Base-by-base conservation (phyloP, 108 stramenopile species). In the Nitzschia sp. region DNA sequence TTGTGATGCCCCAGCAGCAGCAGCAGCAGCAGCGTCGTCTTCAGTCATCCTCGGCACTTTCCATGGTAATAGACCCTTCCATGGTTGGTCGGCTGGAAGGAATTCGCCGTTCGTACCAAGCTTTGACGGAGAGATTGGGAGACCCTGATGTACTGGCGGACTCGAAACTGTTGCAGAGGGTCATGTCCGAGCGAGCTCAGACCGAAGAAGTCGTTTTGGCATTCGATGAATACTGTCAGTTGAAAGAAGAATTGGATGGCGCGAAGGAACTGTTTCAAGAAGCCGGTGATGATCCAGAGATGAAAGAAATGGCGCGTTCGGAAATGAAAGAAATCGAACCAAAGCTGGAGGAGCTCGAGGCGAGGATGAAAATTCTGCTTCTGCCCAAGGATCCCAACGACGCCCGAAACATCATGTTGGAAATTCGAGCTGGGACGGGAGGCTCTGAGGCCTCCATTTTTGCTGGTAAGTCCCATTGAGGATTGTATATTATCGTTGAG, bases 391-490 rank as follows among this genome's bases (percentile, higher is more conserved):
- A 98, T 69, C 87, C 85, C 3, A 91, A 92, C 73, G 98, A 98
- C 68, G 89, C 89, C 25, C 79, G 89, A 48, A 93, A 96, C 73
- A 90, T 92, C 45, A 95, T 98, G 85, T 64, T 99, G 25, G 97
- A 98, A 69, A 97, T 99, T 33, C 85, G 97, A 34, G 96, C 97
- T 27, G 98, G 98, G 19, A 96, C 95, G 9, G 98, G 98, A 25
- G 98, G 98, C 16, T 92, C 91, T 16, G 98, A 99, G 77, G 97
- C 97, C 8, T 87, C 86, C 32, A 83, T 97, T 19, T 99, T 97
- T 81, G 96, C 95, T 9, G 90, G 88, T 84, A 55, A 58, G 80
- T 31, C 3, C 9, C 17, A 50, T 29, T 55, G 66, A 41, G 8
- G 19, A 3, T 68, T 35, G 22, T 68, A 31, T 54, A 22, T 56